A percentile compares a stretch with the other conserved stretches of the same genome.
Conservation (phyloP, 495 filamentous ascomycete genomes). For the Aspergillus kassunensis region DNA sequence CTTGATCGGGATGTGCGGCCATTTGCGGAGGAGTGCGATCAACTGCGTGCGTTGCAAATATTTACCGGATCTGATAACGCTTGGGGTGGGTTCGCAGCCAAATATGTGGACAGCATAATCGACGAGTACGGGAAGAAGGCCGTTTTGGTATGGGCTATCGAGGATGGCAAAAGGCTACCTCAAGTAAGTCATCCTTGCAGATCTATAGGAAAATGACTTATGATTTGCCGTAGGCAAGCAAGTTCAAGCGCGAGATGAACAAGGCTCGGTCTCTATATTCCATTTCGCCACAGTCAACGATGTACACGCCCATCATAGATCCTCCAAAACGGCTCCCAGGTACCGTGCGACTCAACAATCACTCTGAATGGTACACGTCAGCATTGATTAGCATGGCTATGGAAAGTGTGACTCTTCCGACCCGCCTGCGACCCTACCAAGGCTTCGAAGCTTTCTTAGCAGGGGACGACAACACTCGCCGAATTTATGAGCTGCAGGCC, state of each 20-base stretch:
- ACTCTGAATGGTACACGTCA: conserved; percentile 76
- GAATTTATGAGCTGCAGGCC: conserved; percentile 68
- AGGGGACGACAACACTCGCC: conserved; percentile 68
- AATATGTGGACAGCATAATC: conserved; percentile 73
- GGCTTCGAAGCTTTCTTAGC: conserved; percentile 70
- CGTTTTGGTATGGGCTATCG: conserved; percentile 82
- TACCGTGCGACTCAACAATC: conserved; percentile 58
- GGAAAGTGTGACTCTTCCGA: conserved; percentile 76
- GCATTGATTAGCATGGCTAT: conserved; percentile 73
- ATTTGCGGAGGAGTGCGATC: conserved; percentile 90
- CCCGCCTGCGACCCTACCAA: conserved; percentile 58
- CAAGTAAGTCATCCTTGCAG: conserved; percentile 45
- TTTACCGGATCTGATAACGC: conserved; percentile 79
- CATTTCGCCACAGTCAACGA: conserved; percentile 63
- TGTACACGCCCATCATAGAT: conserved; percentile 74
- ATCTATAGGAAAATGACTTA: not conserved
- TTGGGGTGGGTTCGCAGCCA: conserved; percentile 83
- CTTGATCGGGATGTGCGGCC: conserved; percentile 82
- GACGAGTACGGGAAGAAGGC: conserved; percentile 88
- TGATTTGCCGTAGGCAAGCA: conserved; percentile 33
- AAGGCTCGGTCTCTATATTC: conserved; percentile 64
- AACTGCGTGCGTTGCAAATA: conserved; percentile 82
- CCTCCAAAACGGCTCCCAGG: conserved; percentile 53
- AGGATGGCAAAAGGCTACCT: conserved; percentile 55
- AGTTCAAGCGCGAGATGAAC: conserved; percentile 56